Evolutionary conservation across 768 basidiomycete species (phyloP), one percentile per base, ranked within the genome.

Genomic region (Pleurotus djamor): DNA sequence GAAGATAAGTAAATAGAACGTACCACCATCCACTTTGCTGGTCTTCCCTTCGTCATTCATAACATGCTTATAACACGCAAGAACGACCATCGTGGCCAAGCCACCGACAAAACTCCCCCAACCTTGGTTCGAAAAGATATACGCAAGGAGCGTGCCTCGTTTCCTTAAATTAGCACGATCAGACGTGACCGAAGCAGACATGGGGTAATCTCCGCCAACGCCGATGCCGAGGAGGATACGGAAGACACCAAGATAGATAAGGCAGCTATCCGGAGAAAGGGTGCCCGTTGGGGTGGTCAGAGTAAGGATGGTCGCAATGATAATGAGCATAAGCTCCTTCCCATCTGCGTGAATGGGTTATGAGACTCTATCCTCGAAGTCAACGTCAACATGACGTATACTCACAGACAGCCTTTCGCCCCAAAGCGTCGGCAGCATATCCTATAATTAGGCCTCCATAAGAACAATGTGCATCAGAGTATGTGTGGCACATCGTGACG

Each of bases 241-340:
- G 66, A 82, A 91, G 3, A 86, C 64, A 13, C 76, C 76, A 12
- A 92, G 77, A 68, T 87, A 92, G 63, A 90, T 83, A 50, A 91
- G 76, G 21, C 70, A 76, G 32, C 69, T 64, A 48, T 82, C 68
- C 2, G 87, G 80, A 16, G 80, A 77, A 21, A 90, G 75, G 3
- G 74, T 70, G 36, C 83, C 85, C 4, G 89, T 89, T 0, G 90
- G 90, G 12, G 79, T 83, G 2, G 85, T 82, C 59, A 92, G 76
- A 33, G 79, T 81, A 37, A 91, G 69, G 66, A 92, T 89, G 1
- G 91, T 92, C 0, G 87, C 89, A 52, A 91, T 61, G 66, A 92
- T 91, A 63, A 91, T 90, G 59, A 92, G 73, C 82, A 91, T 88
- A 54, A 92, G 80, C 66, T 92, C 90, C 68, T 90, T 88, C 7